Evolutionary conservation across 2,329 filamentous ascomycete genomes (phyloP).

Genomic region (Sporothrix brunneoviolacea): DNA sequence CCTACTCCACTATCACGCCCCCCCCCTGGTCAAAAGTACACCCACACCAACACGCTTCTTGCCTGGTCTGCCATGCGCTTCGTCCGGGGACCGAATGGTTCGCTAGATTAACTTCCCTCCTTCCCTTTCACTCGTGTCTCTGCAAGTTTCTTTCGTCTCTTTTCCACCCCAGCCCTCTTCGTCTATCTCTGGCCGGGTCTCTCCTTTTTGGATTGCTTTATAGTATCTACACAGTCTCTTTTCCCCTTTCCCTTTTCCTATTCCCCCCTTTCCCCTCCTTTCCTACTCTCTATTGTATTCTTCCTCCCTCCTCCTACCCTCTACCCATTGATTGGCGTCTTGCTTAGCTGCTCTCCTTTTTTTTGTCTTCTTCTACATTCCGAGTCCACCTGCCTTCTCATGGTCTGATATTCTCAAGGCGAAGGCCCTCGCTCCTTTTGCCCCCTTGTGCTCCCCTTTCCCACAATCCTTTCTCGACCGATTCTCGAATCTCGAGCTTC

Average conservation of each 20-base stretch:
- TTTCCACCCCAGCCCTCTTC: neutral
- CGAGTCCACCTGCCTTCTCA: neutral
- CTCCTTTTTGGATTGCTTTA: neutral
- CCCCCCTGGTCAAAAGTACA: slow-evolving; percentile 5
- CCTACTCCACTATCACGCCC: neutral
- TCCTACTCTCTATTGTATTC: neutral
- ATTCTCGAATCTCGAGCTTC: too few relatives aligned
- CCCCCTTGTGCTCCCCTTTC: neutral
- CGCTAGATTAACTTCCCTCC: slow-evolving; percentile 13
- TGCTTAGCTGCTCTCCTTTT: neutral
- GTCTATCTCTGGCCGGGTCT: neutral
- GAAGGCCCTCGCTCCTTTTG: too few relatives aligned
- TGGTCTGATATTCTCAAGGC: too few relatives aligned
- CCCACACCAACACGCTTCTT: slow-evolving; percentile 9
- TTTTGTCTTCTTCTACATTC: neutral
- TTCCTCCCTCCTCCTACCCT: neutral
- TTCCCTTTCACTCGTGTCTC: neutral
- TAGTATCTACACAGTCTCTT: neutral
- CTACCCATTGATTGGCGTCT: too few relatives aligned
- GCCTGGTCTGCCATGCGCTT: slow-evolving; percentile 17
- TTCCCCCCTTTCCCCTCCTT: neutral
- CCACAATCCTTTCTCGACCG: too few relatives aligned
- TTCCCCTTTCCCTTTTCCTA: neutral
- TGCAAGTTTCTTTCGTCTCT: neutral
- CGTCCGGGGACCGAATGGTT: slow-evolving; percentile 14